Evolutionary conservation across 345 rosid genomes (phyloP), one percentile per base, ranked within the genome.

Genomic region (Gossypium ekmanianum): DNA sequence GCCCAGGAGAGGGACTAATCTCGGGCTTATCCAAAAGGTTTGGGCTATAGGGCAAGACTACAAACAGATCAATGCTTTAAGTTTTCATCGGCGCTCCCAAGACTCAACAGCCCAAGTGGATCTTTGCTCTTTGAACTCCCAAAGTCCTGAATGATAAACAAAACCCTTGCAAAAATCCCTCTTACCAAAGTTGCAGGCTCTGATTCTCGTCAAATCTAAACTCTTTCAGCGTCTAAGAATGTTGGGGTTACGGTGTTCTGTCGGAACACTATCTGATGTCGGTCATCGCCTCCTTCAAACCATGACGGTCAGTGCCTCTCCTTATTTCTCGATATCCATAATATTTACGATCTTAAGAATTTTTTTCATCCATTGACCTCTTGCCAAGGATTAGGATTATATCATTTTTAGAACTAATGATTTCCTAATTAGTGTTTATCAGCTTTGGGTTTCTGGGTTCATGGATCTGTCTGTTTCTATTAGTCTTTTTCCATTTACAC

Each of bases 251-350:
- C 77, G 74, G 9, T 47, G 58, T 54, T 71, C 76, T 13, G 76
- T n/a, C 18, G 75, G 72, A 34, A 65, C 58, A 7, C 41, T 77
- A 34, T 73, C 80, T 3, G 72, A 58, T 51, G 59, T 67, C 26
- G 58, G 71, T 59, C 82, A 71, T 24, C 82, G 55, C 2, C 76
- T 82, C 74, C 75, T 76, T 41, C 78, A 22, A 24, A 52, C 26
- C 74, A 24, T 27, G 2, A 51, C 76, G 72, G 80, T 77, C 4
- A 29, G 58, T 24, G 0, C 54, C 69, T 0, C 50, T 64, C 22
- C n/a, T 50, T 34, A n/a, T 2, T 45, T 63, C 57, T 50, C 68
- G n/a, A 52, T 16, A 52, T 17, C 9, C 39, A 48, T 18, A 26
- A 63, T 43, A 18, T 55, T 39, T 39, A 55, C 62, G 9, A 43